These are phyloP conservation scores for Nicotiana tomentosiformis DNA, from an alignment of 257 asterid genomes.

Conservation along the genomic window DNA sequence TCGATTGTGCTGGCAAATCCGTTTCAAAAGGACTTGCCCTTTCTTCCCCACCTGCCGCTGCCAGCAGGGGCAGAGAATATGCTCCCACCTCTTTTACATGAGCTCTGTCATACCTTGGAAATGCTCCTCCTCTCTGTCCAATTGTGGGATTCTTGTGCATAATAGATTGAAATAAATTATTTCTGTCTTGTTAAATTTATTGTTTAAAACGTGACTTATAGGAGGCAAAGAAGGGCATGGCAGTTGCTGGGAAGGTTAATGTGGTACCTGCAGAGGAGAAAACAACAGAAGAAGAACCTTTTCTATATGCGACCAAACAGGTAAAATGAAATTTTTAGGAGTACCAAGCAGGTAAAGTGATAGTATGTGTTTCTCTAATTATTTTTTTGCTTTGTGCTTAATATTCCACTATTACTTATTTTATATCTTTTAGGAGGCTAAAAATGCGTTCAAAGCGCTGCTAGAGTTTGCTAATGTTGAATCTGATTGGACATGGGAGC, in stretches of 20 bases:
- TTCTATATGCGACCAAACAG: conserved; percentile 80
- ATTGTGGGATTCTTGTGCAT: neutral
- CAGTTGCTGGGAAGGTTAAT: conserved; percentile 47
- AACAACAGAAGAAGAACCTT: conserved; percentile 59
- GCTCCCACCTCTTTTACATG: neutral
- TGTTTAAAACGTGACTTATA: conserved; percentile 11
- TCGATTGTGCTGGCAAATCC: conserved; percentile 7
- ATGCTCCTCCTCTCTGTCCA: neutral
- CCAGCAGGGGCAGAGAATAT: neutral
- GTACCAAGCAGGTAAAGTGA: conserved; percentile 64
- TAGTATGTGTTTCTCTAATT: conserved; percentile 18
- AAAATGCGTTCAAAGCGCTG: conserved; percentile 81
- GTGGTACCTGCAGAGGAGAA: conserved; percentile 55
- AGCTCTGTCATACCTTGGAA: conserved; percentile 7
- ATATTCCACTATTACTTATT: neutral
- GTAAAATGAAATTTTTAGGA: conserved; percentile 18
- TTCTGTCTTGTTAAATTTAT: neutral
- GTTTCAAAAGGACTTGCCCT: neutral
- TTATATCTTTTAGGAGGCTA: conserved; percentile 66
- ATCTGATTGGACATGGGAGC: conserved; percentile 98
- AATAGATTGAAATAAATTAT: neutral
- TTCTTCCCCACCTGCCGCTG: neutral
- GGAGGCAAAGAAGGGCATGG: conserved; percentile 61
- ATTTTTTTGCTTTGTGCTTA: conserved; percentile 1
- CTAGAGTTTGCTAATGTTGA: conserved; percentile 83